Base-by-base conservation (phyloP, 1,284 basidiomycete species). In the Trichosporon asahii region DNA sequence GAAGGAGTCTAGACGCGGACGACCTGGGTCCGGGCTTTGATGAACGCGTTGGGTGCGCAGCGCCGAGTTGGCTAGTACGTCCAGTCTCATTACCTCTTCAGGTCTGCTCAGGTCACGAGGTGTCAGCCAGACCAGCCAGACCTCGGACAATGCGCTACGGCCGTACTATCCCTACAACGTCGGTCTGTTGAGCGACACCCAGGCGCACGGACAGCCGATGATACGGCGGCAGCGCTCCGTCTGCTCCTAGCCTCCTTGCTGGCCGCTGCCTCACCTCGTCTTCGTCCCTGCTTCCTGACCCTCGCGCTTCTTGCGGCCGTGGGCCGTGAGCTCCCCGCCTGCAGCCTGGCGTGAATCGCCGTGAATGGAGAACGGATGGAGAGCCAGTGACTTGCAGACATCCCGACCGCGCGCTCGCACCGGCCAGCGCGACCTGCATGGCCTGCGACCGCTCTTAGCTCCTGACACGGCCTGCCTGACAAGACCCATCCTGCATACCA, bases 81-180 rank as follows among this genome's bases (percentile, higher is more conserved):
- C n/a, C 25, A 21, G 49, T 23, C 57, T 61, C 57, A 61, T 61
- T 61, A 61, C 57, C 57, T 61, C 27, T 61, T 61, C 57, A 61
- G 57, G 57, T 61, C 57, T 21, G 6, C 18, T 15, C 15, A 29
- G 27, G 57, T n/a, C 18, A 6, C 18, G 6, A n/a, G 40, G 29
- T 61, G 27, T 61, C 57, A 29, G 29, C 27, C 29, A 27, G 55
- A 29, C 27, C 25, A 29, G 21, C 23, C 21, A 21, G 11, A 21
- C 21, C 21, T 21, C 29, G 29, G 27, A 11, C 27, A 25, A 12
- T 27, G 53, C 4, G 15, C 29, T 9, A 29, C 27, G 29, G 27
- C 18, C 29, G 57, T 31, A 61, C 11, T 3, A 9, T 3, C 57
- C 49, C 49, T 53, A 21, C 49, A 25, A 9, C 11, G 49, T 23